Evolutionary conservation across 2,329 filamentous ascomycete species (phyloP).

Genomic region (Fusarium sororula): DNA sequence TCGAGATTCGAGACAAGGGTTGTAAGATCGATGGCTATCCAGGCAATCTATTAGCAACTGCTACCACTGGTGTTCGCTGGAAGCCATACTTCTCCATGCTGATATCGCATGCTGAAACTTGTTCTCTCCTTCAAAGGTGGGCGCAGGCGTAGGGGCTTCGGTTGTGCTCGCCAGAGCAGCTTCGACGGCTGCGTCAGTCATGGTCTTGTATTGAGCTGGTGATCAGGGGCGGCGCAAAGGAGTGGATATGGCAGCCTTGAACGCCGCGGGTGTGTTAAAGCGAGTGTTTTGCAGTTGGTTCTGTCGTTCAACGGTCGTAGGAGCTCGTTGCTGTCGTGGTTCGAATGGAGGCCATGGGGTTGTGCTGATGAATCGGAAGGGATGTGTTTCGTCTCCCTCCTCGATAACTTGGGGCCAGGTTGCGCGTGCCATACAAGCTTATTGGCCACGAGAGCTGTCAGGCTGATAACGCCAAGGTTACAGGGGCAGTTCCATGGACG

Average conservation of each 20-base stretch:
- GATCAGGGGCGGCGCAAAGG: slow-evolving; percentile 18
- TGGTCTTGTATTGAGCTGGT: slow-evolving; percentile 30
- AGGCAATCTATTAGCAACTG: slow-evolving; percentile 36
- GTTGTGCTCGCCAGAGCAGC: slow-evolving; percentile 39
- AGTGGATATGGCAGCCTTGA: slow-evolving; percentile 27
- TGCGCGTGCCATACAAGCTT: slow-evolving; percentile 29
- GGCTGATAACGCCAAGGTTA: slow-evolving; percentile 38
- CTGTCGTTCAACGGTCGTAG: neutral
- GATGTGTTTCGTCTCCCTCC: slow-evolving; percentile 40
- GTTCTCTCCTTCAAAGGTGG: slow-evolving; percentile 70
- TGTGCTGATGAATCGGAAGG: slow-evolving; percentile 15
- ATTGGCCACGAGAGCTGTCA: slow-evolving; percentile 39
- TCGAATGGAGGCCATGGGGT: slow-evolving; percentile 20
- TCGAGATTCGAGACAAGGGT: slow-evolving; percentile 86
- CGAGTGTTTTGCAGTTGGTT: slow-evolving; percentile 4
- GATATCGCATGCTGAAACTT: slow-evolving; percentile 97
- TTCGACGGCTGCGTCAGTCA: slow-evolving; percentile 47
- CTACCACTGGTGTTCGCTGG: neutral
- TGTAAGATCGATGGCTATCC: slow-evolving; percentile 83
- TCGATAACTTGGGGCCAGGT: slow-evolving; percentile 29
- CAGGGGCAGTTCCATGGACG: slow-evolving; percentile 15
- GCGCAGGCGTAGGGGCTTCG: slow-evolving; percentile 40
- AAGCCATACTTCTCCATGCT: slow-evolving; percentile 84
- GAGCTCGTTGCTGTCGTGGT: slow-evolving; percentile 17
- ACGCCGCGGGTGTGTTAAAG: slow-evolving; percentile 4